phyloP scores from a whole-genome alignment of 768 basidiomycete genomes.

The Termitomyces eurrhizus region DNA sequence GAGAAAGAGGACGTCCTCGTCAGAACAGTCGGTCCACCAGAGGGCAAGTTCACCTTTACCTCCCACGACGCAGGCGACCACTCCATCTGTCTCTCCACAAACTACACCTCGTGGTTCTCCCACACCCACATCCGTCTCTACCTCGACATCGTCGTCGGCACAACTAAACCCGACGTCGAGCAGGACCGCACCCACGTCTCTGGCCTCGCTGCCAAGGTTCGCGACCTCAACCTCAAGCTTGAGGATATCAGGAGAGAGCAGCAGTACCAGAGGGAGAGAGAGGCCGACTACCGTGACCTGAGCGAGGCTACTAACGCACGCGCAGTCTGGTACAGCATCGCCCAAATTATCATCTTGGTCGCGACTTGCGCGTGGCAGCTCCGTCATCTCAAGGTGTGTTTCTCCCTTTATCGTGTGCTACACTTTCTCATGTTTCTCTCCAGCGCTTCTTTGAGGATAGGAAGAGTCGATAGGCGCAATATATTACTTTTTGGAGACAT shows the following conservation, averaged over 20 bases:
- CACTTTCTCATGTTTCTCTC: neutral
- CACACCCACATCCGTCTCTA: constrained; percentile 89
- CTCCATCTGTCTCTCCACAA: constrained; percentile 92
- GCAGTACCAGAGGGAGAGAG: constrained; percentile 95
- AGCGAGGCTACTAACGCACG: constrained; percentile 89
- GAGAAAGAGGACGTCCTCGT: constrained; percentile 78
- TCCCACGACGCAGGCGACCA: constrained; percentile 97
- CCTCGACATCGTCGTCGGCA: constrained; percentile 91
- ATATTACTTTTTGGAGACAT: neutral
- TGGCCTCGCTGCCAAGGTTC: constrained; percentile 75
- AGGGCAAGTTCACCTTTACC: constrained; percentile 95
- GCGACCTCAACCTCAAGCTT: constrained; percentile 90
- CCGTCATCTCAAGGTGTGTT: constrained; percentile 77
- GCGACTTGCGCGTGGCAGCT: constrained; percentile 92
- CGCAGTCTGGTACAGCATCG: constrained; percentile 92
- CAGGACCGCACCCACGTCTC: constrained; percentile 84
- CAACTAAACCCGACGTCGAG: constrained; percentile 80
- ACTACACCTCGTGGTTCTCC: constrained; percentile 87
- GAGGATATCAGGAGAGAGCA: constrained; percentile 94
- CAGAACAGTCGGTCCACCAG: constrained; percentile 84
- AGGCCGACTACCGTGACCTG: constrained; percentile 83
- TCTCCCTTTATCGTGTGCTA: neutral
- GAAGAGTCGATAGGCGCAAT: neutral
- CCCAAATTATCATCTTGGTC: constrained; percentile 82
- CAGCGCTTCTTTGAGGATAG: constrained; percentile 82